These are phyloP conservation scores for Rutstroemia sydowiana DNA, from an alignment of 2,329 filamentous ascomycete genomes.

Conservation along the genomic window DNA sequence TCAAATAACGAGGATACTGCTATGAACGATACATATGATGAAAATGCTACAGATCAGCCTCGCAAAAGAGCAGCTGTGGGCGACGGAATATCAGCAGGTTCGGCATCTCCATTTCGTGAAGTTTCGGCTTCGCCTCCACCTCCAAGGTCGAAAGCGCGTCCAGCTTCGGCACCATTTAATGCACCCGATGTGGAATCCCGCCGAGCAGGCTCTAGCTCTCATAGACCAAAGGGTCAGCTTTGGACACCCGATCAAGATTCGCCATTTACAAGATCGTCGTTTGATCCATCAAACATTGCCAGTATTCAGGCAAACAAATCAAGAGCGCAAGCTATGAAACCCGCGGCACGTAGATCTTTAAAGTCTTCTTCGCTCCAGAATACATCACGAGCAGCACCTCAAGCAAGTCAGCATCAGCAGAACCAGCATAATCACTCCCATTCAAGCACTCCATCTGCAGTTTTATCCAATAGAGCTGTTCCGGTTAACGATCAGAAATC, in stretches of 20 bases:
- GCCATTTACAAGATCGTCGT: slow-evolving; percentile 15
- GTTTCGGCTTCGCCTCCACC: slow-evolving; percentile 19
- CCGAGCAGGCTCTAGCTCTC: slow-evolving; percentile 10
- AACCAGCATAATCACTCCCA: not conserved
- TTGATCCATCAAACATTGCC: slow-evolving; percentile 26
- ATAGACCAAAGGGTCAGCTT: slow-evolving; percentile 20
- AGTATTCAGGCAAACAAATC: slow-evolving; percentile 19
- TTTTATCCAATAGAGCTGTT: not conserved
- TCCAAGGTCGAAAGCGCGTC: slow-evolving; percentile 16
- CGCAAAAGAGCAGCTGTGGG: slow-evolving; percentile 24
- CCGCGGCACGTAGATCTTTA: slow-evolving; percentile 12
- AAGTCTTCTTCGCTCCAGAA: slow-evolving; percentile 7
- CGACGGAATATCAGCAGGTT: slow-evolving; percentile 26
- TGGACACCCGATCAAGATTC: slow-evolving; percentile 23
- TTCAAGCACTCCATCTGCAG: not conserved
- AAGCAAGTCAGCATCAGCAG: slow-evolving; percentile 1
- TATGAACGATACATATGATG: slow-evolving; percentile 20
- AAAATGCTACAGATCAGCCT: slow-evolving; percentile 19
- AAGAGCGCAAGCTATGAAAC: slow-evolving; percentile 15
- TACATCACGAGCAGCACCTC: not conserved
- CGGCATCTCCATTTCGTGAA: slow-evolving; percentile 20
- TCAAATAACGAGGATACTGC: slow-evolving; percentile 14
- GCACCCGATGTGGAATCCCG: slow-evolving; percentile 11
- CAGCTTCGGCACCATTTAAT: slow-evolving; percentile 15
- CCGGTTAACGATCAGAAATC: slow-evolving; percentile 35